A percentile compares a stretch with the other conserved stretches of the same genome.
These are phyloP conservation scores for Tricholoma matsutake DNA, from an alignment of 768 basidiomycete genomes.

Conservation along the genomic window DNA sequence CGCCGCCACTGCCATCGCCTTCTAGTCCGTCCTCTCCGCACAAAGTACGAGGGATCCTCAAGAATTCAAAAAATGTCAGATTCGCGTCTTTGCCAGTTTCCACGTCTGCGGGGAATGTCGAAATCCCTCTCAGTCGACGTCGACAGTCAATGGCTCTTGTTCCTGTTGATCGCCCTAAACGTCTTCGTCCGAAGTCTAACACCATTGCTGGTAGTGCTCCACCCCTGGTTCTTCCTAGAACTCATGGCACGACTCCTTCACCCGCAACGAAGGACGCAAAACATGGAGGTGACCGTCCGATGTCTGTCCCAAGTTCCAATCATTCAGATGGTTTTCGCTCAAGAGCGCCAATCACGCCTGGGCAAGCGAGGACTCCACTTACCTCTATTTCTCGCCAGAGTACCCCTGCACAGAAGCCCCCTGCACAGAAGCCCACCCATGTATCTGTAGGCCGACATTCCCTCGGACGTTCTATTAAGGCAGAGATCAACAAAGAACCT, in stretches of 20 bases:
- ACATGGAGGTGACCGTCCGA: background rate
- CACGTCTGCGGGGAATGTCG: background rate
- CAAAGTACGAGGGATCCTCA: conserved; percentile 33
- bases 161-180: background rate
- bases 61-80: conserved; percentile 41
- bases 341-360: background rate
- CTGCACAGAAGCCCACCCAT: conserved; percentile 11
- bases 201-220: background rate
- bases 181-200: conserved; percentile 8
- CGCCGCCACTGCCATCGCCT: conserved; percentile 19
- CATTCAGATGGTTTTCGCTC: background rate
- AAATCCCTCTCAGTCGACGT: background rate
- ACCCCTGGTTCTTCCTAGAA: conserved; percentile 1
- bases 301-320: conserved; percentile 6
- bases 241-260: background rate
- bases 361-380: conserved; percentile 6
- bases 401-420: conserved; percentile 6
- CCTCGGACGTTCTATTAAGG: conserved; percentile 28
- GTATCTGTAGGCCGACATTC: conserved; percentile 30
- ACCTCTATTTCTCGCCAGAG: conserved; percentile 8
- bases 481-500: conserved; percentile 14
- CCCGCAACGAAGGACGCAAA: background rate
- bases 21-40: conserved; percentile 16
- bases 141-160: background rate
- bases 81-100: conserved; percentile 34